Evolutionary conservation across 805 yeast genomes (phyloP).

Genomic region (Wickerhamiella vanderwaltii): DNA sequence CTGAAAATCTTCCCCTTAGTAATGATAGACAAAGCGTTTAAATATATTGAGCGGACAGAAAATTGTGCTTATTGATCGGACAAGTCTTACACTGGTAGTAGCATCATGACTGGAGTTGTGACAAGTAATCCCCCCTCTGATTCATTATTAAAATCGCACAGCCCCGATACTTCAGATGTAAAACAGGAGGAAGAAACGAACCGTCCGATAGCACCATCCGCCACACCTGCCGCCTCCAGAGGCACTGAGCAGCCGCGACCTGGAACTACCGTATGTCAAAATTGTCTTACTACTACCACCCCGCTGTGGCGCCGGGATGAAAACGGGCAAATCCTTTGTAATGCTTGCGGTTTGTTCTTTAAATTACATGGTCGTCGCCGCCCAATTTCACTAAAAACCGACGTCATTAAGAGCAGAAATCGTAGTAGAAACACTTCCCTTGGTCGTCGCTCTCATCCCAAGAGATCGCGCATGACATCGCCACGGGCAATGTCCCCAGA

Average conservation of each 20-base stretch:
- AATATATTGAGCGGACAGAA: not conserved
- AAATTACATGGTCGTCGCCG: conserved; percentile 88
- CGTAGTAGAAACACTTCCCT: conserved; percentile 28
- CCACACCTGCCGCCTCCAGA: conserved; percentile 12
- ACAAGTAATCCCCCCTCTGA: conserved; percentile 6
- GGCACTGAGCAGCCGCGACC: conserved; percentile 13
- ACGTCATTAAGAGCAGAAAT: conserved; percentile 82
- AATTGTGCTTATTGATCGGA: not conserved
- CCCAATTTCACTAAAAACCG: conserved; percentile 83
- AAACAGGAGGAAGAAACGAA: conserved; percentile 4
- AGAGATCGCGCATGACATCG: conserved; percentile 2
- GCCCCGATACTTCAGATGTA: not conserved
- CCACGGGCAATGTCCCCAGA: conserved; percentile 7
- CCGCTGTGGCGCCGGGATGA: conserved; percentile 95
- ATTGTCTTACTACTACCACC: conserved; percentile 85
- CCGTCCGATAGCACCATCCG: conserved; percentile 10
- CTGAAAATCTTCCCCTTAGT: conserved; percentile 6
- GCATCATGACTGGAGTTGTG: conserved; percentile 7
- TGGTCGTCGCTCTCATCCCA: conserved; percentile 8
- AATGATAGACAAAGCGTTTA: conserved; percentile 2
- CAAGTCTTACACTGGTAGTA: not conserved
- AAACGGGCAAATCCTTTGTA: conserved; percentile 78
- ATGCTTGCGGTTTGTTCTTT: conserved; percentile 84
- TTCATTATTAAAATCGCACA: conserved; percentile 2
- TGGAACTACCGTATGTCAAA: conserved; percentile 42